These are phyloP conservation scores for Exophiala sideris DNA, from an alignment of 2,329 filamentous ascomycete genomes.

Conservation along the genomic window DNA sequence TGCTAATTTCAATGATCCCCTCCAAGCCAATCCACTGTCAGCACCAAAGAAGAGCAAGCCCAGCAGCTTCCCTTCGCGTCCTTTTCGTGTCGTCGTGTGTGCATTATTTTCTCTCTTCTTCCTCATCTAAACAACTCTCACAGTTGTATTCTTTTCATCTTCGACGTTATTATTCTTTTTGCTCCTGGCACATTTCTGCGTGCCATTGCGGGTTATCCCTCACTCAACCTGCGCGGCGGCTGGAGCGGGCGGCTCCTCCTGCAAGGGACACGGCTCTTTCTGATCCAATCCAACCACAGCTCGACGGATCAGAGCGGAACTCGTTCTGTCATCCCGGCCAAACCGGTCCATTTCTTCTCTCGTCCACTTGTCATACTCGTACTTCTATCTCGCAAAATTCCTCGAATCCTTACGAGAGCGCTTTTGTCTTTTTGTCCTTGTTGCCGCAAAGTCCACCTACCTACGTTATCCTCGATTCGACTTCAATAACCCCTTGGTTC, in stretches of 20 bases:
- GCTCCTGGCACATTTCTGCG: conserved; percentile 8
- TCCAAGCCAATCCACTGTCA: conserved; percentile 1
- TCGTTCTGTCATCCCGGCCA: conserved; percentile 14
- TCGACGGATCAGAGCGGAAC: conserved; percentile 18
- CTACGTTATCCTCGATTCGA: background rate
- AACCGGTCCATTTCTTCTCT: conserved; percentile 4
- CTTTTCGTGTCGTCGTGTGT: conserved; percentile 8
- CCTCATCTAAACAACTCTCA: background rate
- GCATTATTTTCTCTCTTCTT: conserved; percentile 3
- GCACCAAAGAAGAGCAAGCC: background rate
- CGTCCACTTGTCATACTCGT: conserved; percentile 4
- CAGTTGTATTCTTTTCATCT: background rate
- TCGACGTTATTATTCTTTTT: background rate
- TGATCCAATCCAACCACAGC: conserved; percentile 15
- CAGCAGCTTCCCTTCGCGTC: conserved; percentile 8
- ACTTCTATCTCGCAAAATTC: conserved; percentile 1
- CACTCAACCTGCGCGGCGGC: conserved; percentile 3
- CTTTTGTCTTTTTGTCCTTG: background rate
- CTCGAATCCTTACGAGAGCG: background rate
- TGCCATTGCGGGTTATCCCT: background rate
- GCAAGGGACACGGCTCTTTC: conserved; percentile 18
- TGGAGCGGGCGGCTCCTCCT: conserved; percentile 19
- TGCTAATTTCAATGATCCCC: background rate
- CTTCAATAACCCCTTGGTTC: background rate
- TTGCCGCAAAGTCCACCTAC: conserved; percentile 1